Evolutionary conservation across 495 filamentous ascomycete genomes (phyloP).

Genomic region (Halenospora varia): DNA sequence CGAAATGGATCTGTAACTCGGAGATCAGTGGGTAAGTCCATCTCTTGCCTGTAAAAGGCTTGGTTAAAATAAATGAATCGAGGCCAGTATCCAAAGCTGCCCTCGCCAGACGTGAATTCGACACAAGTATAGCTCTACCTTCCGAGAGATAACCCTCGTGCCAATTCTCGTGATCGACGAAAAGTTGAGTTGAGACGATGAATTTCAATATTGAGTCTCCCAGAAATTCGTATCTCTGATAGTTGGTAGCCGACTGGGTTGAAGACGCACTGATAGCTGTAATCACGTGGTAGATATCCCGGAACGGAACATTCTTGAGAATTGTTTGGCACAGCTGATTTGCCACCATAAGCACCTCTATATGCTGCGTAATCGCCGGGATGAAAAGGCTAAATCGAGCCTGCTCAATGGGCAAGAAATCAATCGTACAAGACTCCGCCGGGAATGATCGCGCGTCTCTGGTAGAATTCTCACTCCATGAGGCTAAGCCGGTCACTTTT

Average conservation of each 20-base stretch:
- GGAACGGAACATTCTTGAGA: not conserved
- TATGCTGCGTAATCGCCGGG: not conserved
- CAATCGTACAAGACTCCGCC: constrained; percentile 2
- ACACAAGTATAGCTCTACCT: not conserved
- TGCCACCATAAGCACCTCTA: not conserved
- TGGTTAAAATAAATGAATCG: not conserved
- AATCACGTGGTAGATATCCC: not conserved
- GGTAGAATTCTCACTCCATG: not conserved
- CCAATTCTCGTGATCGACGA: not conserved
- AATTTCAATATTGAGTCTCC: not conserved
- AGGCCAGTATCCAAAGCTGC: not conserved
- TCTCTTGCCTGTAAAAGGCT: not conserved
- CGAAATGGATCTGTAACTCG: not conserved
- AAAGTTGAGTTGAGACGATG: not conserved
- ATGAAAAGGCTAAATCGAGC: not conserved
- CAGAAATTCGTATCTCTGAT: not conserved
- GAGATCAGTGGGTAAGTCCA: not conserved
- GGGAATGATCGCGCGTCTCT: not conserved
- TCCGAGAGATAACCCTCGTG: not conserved
- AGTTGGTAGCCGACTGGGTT: not conserved
- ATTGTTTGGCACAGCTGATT: not conserved
- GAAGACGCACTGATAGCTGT: not conserved
- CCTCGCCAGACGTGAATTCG: not conserved
- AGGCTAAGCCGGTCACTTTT: not conserved
- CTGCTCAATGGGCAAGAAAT: not conserved